These are phyloP conservation scores for Xylaria sp. DNA, from an alignment of 2,329 filamentous ascomycete genomes.

Conservation along the genomic window DNA sequence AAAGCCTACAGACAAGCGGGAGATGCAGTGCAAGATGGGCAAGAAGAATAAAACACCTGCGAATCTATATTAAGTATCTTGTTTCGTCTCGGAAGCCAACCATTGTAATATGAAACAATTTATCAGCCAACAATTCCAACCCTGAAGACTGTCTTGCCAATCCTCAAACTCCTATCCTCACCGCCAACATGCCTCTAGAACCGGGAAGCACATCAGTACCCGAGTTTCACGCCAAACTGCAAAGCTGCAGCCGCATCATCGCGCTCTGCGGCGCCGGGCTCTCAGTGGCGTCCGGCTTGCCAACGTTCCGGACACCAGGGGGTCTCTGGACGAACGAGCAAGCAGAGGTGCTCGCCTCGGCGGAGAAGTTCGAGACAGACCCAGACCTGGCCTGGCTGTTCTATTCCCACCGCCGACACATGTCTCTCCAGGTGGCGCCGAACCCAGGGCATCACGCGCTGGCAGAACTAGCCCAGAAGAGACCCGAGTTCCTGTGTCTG, in stretches of 20 bases:
- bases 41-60: background rate
- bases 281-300: conserved; percentile 65
- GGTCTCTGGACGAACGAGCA: conserved; percentile 84
- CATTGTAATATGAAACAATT: conserved; percentile 2
- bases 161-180: background rate
- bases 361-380: conserved; percentile 74
- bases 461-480: conserved; percentile 73
- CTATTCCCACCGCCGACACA: conserved; percentile 82
- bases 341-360: conserved; percentile 76
- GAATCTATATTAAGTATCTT: conserved; percentile 2
- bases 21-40: conserved; percentile 1
- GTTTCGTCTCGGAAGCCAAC: background rate
- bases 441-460: conserved; percentile 82
- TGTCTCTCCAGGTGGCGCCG: conserved; percentile 76
- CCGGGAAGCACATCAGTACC: conserved; percentile 29
- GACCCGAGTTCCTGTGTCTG: conserved; percentile 74
- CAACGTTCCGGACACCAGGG: conserved; percentile 79
- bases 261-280: conserved; percentile 69
- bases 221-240: conserved; percentile 49
- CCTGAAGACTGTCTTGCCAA: background rate
- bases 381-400: conserved; percentile 90
- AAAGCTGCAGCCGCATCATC: conserved; percentile 59
- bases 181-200: background rate
- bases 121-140: background rate
- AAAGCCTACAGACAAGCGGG: background rate